phyloP scores from a whole-genome alignment of 2,329 filamentous ascomycete genomes.

The Cercospora canescens region DNA sequence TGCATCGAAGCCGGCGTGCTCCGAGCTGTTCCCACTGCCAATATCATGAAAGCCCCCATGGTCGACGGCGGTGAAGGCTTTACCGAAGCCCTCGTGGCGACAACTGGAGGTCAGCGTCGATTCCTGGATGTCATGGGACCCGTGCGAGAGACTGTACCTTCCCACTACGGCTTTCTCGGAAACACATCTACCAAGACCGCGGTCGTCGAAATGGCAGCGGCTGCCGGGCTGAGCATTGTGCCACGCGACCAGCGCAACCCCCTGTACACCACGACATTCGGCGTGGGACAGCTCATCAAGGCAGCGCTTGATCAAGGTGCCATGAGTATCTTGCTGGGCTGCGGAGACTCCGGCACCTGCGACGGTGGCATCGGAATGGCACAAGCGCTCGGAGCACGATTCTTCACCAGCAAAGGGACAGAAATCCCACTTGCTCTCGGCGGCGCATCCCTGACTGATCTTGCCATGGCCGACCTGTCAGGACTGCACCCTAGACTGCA shows the following conservation, averaged over 20 bases:
- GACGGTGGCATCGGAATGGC: conserved; percentile 57
- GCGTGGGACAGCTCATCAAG: conserved; percentile 52
- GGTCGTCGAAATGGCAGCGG: conserved; percentile 56
- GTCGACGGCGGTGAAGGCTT: conserved; percentile 58
- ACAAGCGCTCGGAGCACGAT: conserved; percentile 52
- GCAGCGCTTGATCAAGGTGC: conserved; percentile 50
- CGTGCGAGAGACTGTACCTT: conserved; percentile 42
- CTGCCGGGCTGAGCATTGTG: conserved; percentile 53
- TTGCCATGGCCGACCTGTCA: conserved; percentile 45
- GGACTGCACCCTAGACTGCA: conserved; percentile 42
- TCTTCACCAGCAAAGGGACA: conserved; percentile 42
- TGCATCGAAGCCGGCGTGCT: conserved; percentile 53
- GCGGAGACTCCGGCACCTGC: conserved; percentile 56
- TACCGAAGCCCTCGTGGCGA: conserved; percentile 47
- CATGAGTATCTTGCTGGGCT: conserved; percentile 51
- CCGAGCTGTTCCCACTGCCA: conserved; percentile 45
- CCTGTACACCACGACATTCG: conserved; percentile 52
- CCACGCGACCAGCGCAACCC: conserved; percentile 48
- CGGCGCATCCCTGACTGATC: conserved; percentile 41
- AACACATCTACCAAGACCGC: conserved; percentile 41
- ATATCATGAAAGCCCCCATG: conserved; percentile 51
- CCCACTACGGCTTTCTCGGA: conserved; percentile 50
- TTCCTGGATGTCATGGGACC: conserved; percentile 47
- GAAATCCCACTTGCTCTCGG: conserved; percentile 43
- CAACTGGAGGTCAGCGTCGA: conserved; percentile 44